Percentiles rank a stretch among this genome's conserved stretches.
These are phyloP conservation scores for Discostella stelligeroides DNA, from an alignment of 108 stramenopile genomes.

Conservation along the genomic window DNA sequence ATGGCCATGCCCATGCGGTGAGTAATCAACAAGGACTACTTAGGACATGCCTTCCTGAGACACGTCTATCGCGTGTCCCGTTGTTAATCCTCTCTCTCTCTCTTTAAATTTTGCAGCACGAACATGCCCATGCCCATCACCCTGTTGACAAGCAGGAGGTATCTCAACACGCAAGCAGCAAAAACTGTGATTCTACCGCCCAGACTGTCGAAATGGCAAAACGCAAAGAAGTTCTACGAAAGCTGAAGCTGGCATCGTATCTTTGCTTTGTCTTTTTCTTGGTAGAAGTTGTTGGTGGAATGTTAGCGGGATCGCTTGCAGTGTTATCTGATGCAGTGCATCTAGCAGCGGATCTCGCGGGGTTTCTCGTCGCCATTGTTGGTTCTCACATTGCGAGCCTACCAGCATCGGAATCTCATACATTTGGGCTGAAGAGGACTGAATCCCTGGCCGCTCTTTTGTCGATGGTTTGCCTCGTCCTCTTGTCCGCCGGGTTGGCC, in stretches of 20 bases:
- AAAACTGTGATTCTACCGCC: neutral
- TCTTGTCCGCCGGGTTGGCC: slow-evolving; percentile 76
- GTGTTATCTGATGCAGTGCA: slow-evolving; percentile 90
- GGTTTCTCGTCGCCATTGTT: slow-evolving; percentile 79
- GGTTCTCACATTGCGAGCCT: slow-evolving; percentile 79
- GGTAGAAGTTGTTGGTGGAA: slow-evolving; percentile 81
- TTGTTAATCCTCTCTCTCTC: neutral
- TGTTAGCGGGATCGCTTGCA: slow-evolving; percentile 75
- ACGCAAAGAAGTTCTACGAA: slow-evolving; percentile 56
- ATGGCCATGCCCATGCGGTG: slow-evolving; percentile 13
- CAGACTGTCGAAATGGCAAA: slow-evolving; percentile 32
- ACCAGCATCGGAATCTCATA: slow-evolving; percentile 80
- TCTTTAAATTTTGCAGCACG: slow-evolving; percentile 13
- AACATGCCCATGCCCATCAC: slow-evolving; percentile 26
- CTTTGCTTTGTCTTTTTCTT: slow-evolving; percentile 72
- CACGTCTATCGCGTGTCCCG: neutral
- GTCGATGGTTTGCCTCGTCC: slow-evolving; percentile 77
- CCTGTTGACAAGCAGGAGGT: slow-evolving; percentile 10
- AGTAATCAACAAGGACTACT: no score
- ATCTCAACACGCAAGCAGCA: neutral
- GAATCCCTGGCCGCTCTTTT: slow-evolving; percentile 92
- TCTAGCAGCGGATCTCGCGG: slow-evolving; percentile 76
- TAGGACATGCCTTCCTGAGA: no score
- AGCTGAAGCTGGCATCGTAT: slow-evolving; percentile 64
- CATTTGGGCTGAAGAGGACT: slow-evolving; percentile 91